phyloP scores from a whole-genome alignment of 2,329 filamentous ascomycete genomes.

The Trichophyton schoenleinii region DNA sequence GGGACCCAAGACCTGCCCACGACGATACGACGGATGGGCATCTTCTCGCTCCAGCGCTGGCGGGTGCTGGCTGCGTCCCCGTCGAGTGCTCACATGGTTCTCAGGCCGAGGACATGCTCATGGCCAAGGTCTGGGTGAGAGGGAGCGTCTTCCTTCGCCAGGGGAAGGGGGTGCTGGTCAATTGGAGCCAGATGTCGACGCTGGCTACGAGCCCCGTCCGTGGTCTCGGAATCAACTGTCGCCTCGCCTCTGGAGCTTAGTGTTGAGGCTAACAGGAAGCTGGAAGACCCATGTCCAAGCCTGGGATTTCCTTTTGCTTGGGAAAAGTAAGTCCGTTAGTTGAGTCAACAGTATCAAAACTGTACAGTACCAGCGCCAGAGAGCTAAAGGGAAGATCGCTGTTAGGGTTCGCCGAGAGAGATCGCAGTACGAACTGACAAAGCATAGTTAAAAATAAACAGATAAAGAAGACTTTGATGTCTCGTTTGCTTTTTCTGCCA shows the following conservation, averaged over 20 bases:
- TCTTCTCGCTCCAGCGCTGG: not conserved
- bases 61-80: not conserved
- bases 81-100: too few relatives aligned
- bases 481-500: not conserved
- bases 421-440: not conserved
- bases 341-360: not conserved
- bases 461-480: not conserved
- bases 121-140: too few relatives aligned
- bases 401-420: not conserved
- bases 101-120: too few relatives aligned
- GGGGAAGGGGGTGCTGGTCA: not conserved
- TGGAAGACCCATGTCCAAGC: not conserved
- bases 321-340: not conserved
- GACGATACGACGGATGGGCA: not conserved
- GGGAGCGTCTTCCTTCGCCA: too few relatives aligned
- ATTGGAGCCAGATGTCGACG: not conserved
- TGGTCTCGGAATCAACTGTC: not conserved
- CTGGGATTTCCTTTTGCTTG: not conserved
- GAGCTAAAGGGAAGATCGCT: not conserved
- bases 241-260: not conserved
- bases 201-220: not conserved
- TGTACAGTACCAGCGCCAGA: not conserved
- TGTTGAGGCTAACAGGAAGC: not conserved
- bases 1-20: slow-evolving; percentile 17
- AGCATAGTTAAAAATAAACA: not conserved